Conservation (phyloP, 352 stramenopile genomes). For the Phytophthora hybrid region DNA sequence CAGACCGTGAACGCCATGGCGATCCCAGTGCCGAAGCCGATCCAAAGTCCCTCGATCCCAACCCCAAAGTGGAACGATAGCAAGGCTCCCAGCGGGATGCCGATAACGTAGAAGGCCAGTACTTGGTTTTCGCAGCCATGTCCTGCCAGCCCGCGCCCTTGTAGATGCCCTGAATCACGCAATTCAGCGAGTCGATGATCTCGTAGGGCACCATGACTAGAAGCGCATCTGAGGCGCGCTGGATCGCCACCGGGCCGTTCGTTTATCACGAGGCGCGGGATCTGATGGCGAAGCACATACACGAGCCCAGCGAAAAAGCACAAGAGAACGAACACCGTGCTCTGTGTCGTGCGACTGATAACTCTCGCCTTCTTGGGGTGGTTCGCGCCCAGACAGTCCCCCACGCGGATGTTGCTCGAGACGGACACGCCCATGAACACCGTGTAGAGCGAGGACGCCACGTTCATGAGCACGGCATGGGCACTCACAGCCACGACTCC, state of each 20-base stretch:
- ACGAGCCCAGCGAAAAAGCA: conserved; percentile 50
- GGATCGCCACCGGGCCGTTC: conserved; percentile 54
- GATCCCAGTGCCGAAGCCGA: conserved; percentile 70
- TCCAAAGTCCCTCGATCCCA: conserved; percentile 80
- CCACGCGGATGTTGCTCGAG: conserved; percentile 79
- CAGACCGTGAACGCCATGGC: conserved; percentile 53
- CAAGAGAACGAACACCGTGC: conserved; percentile 51
- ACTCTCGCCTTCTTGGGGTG: conserved; percentile 69
- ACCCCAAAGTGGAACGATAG: conserved; percentile 54
- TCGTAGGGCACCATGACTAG: too few species aligned
- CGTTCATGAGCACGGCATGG: too few species aligned
- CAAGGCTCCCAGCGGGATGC: too few species aligned
- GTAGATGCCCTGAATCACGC: too few species aligned
- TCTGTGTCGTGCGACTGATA: conserved; percentile 57
- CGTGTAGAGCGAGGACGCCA: too few species aligned
- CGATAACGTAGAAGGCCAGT: too few species aligned
- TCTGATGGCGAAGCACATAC: conserved; percentile 53
- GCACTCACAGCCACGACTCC: too few species aligned
- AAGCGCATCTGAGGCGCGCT: conserved; percentile 60
- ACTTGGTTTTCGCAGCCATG: too few species aligned
- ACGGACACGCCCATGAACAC: conserved; percentile 75
- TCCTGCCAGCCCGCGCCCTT: too few species aligned
- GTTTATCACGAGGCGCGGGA: conserved; percentile 63
- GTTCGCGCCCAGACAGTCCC: conserved; percentile 82
- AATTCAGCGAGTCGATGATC: too few species aligned